Evolutionary conservation across 2,329 filamentous ascomycete species (phyloP).

Genomic region (Alternaria triticina): DNA sequence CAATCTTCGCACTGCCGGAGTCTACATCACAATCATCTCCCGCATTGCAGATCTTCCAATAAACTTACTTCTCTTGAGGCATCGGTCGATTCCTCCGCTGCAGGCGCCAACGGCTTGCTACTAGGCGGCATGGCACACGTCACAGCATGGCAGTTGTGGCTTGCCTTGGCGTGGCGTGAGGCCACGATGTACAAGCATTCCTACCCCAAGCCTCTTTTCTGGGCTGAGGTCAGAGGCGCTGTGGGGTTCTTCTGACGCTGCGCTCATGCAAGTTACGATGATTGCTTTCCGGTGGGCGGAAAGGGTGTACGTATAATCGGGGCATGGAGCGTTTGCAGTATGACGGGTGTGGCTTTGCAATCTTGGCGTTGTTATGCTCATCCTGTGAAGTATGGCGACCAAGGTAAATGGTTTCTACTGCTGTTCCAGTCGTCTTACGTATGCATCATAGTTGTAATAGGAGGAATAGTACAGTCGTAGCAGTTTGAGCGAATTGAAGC

Average conservation of each 20-base stretch:
- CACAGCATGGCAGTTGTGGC: background rate
- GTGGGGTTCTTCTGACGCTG: background rate
- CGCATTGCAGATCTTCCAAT: background rate
- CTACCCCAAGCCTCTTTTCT: background rate
- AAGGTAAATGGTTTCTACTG: background rate
- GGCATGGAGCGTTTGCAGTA: background rate
- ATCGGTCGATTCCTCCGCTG: background rate
- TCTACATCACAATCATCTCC: background rate
- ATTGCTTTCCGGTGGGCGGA: background rate
- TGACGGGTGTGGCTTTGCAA: background rate
- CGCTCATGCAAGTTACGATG: background rate
- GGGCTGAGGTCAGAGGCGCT: slow-evolving; percentile 13
- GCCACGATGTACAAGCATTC: background rate
- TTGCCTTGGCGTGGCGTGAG: slow-evolving; percentile 1
- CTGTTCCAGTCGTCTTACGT: background rate
- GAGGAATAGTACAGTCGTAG: too few relatives aligned
- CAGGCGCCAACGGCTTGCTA: background rate
- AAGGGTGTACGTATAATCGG: background rate
- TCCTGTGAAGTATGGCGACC: background rate
- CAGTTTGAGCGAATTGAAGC: too few relatives aligned
- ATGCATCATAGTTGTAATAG: background rate
- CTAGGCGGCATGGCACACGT: background rate
- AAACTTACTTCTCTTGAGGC: background rate
- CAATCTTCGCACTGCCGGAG: background rate
- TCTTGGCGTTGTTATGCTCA: background rate